Base-by-base conservation (phyloP, 1,139 yeast genomes). In the Debaryomyces nepalensis region DNA sequence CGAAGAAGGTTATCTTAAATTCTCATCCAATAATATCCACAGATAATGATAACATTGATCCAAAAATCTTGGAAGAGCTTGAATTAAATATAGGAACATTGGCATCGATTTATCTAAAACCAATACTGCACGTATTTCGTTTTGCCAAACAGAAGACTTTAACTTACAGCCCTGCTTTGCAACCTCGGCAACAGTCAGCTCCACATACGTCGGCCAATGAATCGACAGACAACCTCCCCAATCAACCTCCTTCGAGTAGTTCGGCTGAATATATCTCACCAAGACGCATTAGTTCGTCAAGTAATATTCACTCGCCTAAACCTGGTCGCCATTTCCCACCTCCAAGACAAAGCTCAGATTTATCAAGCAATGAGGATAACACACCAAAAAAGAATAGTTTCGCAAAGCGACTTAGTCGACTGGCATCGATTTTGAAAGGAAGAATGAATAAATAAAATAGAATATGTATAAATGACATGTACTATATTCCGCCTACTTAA, bases 91-190 rank as follows among this genome's bases (percentile, higher is more conserved):
- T 91, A 30, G 97, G 97, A 1, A 72, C 90, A 0, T 66, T 91
- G 42, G 91, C 96, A 0, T 85, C 96, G 0, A 82, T 91, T 20
- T 91, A 90, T 55, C 68, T 90, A 51, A 87, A 89, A 53, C 96
- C 97, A 0, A 84, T 88, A 4, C 77, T 77, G 18, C 87, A 81
- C 50, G 90, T 91, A 1, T 90, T 91, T 67, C 68, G 96, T 31
- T 65, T 79, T 32, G 77, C 90, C 2, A 83, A 78, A 50, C 66
- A 75, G 4, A 82, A 76, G 44, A 57, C 61, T 15, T 63, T 91
- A 22, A 73, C 80, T 0, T 59, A 63, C 7, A 82, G 90, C 33
- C 88, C 93, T 0, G 93, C 91, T 0, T 64, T 87, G 38, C 76
- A 72, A 50, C 54, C 53, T 18, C 50, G 66, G 41, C 37, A 42